Evolutionary conservation across 176 grass and related monocot species (phyloP), one percentile per base, ranked within the genome.

Genomic region (Echinochloa phyllopogon): DNA sequence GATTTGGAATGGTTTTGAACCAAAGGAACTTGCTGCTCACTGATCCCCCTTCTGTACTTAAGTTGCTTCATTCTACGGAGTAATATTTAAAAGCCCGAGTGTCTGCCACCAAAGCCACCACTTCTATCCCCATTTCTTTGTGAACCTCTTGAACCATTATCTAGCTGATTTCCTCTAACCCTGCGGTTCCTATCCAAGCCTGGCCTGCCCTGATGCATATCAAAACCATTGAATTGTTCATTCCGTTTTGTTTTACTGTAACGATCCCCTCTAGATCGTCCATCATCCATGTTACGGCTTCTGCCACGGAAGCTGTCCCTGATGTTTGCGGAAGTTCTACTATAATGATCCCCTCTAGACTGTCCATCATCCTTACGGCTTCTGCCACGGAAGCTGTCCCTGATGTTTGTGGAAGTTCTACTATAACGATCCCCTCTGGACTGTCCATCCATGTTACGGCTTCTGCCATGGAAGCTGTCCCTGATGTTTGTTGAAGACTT

Each of bases 141-240:
- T 83, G 64, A 65, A 84, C 83, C 69, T 86, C 84, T 90, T 85
- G 92, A 91, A 74, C 86, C 61, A 77, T 83, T 55, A 60, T 57
- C 38, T 63, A 58, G 58, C 43, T 84, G 79, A 80, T 60, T 90
- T 52, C 51, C 75, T 55, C 55, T 72, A 78, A 72, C 70, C 33
- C 74, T 69, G 65, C 4, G 37, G 21, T 72, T 73, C 84, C 70
- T 82, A 53, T 78, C 23, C 42, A 72, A 77, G 58, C 37, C 38
- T 33, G 6, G 15, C 16, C 75, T 23, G 16, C 50, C 64, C 58
- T 8, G 48, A 72, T 25, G 59, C 72, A 33, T 80, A 84, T 60
- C 49, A 78, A 40, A 84, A 55, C 65, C 38, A 20, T 73, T 76
- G 61, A 47, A 86, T 58, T 74, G 64, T 37, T 84, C 48, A 75